Percentiles rank a stretch among this genome's conserved stretches.
Conservation (phyloP, 768 basidiomycete genomes). For the Pisolithus microcarpus region DNA sequence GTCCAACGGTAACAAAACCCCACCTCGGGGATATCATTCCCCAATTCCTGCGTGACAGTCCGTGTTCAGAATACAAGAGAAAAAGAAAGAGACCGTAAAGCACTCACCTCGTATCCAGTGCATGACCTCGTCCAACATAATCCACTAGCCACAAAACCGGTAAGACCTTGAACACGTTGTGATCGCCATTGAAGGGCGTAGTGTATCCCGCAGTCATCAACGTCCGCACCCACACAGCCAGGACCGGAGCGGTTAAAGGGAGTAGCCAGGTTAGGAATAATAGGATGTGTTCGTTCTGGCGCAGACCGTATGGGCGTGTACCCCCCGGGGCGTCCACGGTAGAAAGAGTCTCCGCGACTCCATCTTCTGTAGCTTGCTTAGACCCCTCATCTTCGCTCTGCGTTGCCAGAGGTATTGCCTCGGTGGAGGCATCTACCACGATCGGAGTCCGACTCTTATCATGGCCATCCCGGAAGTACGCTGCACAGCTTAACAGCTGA, state of each 20-base stretch:
- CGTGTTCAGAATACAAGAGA: neutral
- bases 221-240: slow-evolving; percentile 88
- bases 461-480: slow-evolving; percentile 9
- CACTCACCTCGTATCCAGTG: slow-evolving; percentile 38
- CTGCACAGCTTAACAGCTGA: slow-evolving; percentile 61
- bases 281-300: slow-evolving; percentile 53
- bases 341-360: neutral
- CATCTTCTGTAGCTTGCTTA: neutral
- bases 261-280: slow-evolving; percentile 77
- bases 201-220: slow-evolving; percentile 71
- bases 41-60: neutral
- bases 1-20: slow-evolving; percentile 44
- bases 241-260: slow-evolving; percentile 66
- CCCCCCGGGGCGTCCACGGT: neutral
- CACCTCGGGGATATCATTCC: slow-evolving; percentile 35
- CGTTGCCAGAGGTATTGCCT: slow-evolving; percentile 17
- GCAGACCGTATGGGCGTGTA: neutral
- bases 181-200: slow-evolving; percentile 78
- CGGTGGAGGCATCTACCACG: slow-evolving; percentile 17
- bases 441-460: slow-evolving; percentile 22
- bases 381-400: neutral
- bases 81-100: neutral
- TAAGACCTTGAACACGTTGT: slow-evolving; percentile 56
- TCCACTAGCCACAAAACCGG: slow-evolving; percentile 63
- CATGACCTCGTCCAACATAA: slow-evolving; percentile 45